Evolutionary conservation across 2,329 filamentous ascomycete genomes (phyloP).

Genomic region (Kalmusia sp.): DNA sequence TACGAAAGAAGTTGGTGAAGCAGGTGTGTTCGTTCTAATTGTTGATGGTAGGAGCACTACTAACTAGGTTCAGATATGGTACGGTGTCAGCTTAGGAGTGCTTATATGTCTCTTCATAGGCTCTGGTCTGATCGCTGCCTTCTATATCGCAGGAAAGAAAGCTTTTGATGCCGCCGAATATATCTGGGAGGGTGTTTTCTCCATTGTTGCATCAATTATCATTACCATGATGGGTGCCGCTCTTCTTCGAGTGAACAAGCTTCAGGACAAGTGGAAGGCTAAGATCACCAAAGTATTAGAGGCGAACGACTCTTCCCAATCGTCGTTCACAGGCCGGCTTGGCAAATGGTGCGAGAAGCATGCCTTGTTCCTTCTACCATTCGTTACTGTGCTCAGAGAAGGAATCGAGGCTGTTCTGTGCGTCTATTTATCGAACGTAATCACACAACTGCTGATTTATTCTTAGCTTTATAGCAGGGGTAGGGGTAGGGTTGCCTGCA

Average conservation of each 20-base stretch:
- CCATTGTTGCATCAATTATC: constrained; percentile 75
- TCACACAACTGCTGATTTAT: neutral
- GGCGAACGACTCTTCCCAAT: constrained; percentile 52
- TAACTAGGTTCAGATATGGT: constrained; percentile 64
- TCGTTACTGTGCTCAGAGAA: constrained; percentile 83
- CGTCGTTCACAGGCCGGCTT: constrained; percentile 55
- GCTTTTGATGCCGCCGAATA: constrained; percentile 73
- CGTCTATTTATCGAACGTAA: constrained; percentile 11
- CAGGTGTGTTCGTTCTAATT: constrained; percentile 56
- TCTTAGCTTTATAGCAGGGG: constrained; percentile 75
- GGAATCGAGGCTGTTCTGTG: constrained; percentile 81
- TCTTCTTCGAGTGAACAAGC: constrained; percentile 79
- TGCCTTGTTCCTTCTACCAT: constrained; percentile 84
- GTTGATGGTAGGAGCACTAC: too few species aligned
- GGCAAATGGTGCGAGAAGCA: constrained; percentile 77
- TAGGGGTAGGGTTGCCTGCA: constrained; percentile 77
- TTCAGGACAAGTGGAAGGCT: constrained; percentile 84
- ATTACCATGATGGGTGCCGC: constrained; percentile 83
- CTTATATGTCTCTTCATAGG: constrained; percentile 71
- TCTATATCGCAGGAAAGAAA: constrained; percentile 73
- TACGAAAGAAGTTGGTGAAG: constrained; percentile 72
- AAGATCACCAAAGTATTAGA: constrained; percentile 78
- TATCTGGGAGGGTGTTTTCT: constrained; percentile 83
- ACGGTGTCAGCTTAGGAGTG: constrained; percentile 68
- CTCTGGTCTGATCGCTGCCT: constrained; percentile 71